A percentile compares a stretch with the other conserved stretches of the same genome.
Evolutionary conservation across 176 grass and related monocot genomes (phyloP).

Genomic region (Alloteropsis semialata): DNA sequence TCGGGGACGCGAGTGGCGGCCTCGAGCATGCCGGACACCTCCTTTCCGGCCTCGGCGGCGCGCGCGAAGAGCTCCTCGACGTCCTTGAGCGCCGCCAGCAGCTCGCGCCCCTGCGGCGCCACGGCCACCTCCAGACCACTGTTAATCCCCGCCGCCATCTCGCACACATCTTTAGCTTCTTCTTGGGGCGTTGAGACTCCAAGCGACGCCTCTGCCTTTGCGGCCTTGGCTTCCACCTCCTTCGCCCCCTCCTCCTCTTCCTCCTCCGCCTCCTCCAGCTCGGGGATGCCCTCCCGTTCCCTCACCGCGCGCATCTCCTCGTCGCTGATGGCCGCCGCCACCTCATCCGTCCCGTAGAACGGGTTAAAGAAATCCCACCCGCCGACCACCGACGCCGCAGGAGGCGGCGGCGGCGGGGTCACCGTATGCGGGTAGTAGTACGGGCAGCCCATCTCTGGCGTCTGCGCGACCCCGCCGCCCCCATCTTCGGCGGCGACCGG

Average conservation of each 20-base stretch:
- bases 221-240: background rate
- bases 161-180: constrained; percentile 24
- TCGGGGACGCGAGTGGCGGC: constrained; percentile 61
- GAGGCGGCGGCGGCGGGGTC: constrained; percentile 38
- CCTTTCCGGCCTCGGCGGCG: constrained; percentile 71
- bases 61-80: constrained; percentile 79
- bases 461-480: background rate
- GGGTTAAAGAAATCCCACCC: constrained; percentile 99
- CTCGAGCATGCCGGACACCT: constrained; percentile 87
- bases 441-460: constrained; percentile 46
- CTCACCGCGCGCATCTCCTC: constrained; percentile 77
- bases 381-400: constrained; percentile 29
- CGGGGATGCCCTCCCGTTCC: constrained; percentile 92
- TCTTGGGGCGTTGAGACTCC: constrained; percentile 28
- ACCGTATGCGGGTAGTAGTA: constrained; percentile 64
- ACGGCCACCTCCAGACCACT: constrained; percentile 47
- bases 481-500: background rate
- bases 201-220: constrained; percentile 18
- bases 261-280: constrained; percentile 81
- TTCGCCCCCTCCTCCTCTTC: constrained; percentile 24
- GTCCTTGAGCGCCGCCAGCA: constrained; percentile 76
- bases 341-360: constrained; percentile 66
- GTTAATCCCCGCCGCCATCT: constrained; percentile 19
- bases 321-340: constrained; percentile 46
- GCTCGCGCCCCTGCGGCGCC: constrained; percentile 55